These are phyloP conservation scores for Phytophthora macrochlamydospora DNA, from an alignment of 352 stramenopile species.

Conservation along the genomic window DNA sequence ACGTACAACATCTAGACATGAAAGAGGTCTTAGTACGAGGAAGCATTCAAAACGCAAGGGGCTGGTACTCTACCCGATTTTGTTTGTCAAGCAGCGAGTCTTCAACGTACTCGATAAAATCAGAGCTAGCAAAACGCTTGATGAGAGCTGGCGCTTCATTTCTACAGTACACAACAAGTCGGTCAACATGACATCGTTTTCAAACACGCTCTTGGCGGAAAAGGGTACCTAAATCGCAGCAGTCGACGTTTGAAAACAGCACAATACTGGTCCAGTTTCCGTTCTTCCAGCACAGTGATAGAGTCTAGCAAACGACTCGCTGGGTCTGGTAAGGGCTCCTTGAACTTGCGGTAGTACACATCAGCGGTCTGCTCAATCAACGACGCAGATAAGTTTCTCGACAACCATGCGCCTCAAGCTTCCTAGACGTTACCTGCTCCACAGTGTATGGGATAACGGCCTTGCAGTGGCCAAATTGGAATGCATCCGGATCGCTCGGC, in stretches of 20 bases:
- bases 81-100: conserved; percentile 75
- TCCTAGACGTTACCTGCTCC: conserved; percentile 48
- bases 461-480: conserved; percentile 57
- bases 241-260: conserved; percentile 67
- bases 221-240: conserved; percentile 52
- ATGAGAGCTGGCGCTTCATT: conserved; percentile 80
- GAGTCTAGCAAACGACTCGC: conserved; percentile 50
- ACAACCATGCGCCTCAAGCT: no score
- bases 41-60: no score
- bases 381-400: not conserved
- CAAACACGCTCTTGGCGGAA: not conserved
- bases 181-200: conserved; percentile 2
- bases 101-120: conserved; percentile 81
- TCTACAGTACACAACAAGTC: conserved; percentile 20
- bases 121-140: conserved; percentile 73
- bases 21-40: no score
- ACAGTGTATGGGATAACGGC: conserved; percentile 56
- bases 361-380: conserved; percentile 45
- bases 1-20: conserved; percentile 72
- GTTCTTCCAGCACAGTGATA: conserved; percentile 53
- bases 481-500: conserved; percentile 42
- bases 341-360: conserved; percentile 85
- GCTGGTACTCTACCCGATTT: conserved; percentile 49
- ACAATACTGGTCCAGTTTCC: conserved; percentile 54
- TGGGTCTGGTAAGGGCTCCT: conserved; percentile 73